Conservation (phyloP, 1,139 yeast species). For the Chernovozyma sophiae-reginae region DNA sequence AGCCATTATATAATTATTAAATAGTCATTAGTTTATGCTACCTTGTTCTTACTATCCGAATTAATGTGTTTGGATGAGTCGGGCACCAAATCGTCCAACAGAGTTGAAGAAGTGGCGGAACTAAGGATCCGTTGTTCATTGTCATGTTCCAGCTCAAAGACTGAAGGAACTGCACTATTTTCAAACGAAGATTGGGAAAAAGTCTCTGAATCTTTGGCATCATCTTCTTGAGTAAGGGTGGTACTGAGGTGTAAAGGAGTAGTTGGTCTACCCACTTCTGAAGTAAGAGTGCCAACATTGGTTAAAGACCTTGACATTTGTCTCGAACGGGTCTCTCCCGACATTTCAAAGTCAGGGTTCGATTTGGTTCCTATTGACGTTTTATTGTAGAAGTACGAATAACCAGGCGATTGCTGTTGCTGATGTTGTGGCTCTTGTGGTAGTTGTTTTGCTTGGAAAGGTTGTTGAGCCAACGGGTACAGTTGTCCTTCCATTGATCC, state of each 20-base stretch:
- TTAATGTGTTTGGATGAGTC: neutral
- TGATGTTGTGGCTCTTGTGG: neutral
- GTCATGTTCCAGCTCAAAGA: slow-evolving; percentile 24
- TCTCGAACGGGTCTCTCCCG: slow-evolving; percentile 27
- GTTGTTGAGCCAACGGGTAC: neutral
- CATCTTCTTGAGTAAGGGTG: slow-evolving; percentile 17
- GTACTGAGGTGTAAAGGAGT: slow-evolving; percentile 12
- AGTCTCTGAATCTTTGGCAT: slow-evolving; percentile 24
- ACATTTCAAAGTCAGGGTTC: slow-evolving; percentile 23
- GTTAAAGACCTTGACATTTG: slow-evolving; percentile 23
- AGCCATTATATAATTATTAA: neutral
- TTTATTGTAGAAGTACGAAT: slow-evolving; percentile 7
- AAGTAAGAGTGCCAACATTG: slow-evolving; percentile 4
- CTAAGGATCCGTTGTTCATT: slow-evolving; percentile 12
- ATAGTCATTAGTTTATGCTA: neutral
- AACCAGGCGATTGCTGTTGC: slow-evolving; percentile 1
- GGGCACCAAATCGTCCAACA: slow-evolving; percentile 28
- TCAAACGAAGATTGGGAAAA: slow-evolving; percentile 18
- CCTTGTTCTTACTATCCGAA: neutral
- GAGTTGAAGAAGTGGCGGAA: slow-evolving; percentile 28
- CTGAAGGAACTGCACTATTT: slow-evolving; percentile 38
- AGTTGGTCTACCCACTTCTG: slow-evolving; percentile 10
- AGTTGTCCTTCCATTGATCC: slow-evolving; percentile 2
- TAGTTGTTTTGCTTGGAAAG: neutral
- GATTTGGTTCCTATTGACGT: neutral